These are phyloP conservation scores for Hyaloperonospora brassicae DNA, from an alignment of 352 stramenopile genomes.

Conservation along the genomic window DNA sequence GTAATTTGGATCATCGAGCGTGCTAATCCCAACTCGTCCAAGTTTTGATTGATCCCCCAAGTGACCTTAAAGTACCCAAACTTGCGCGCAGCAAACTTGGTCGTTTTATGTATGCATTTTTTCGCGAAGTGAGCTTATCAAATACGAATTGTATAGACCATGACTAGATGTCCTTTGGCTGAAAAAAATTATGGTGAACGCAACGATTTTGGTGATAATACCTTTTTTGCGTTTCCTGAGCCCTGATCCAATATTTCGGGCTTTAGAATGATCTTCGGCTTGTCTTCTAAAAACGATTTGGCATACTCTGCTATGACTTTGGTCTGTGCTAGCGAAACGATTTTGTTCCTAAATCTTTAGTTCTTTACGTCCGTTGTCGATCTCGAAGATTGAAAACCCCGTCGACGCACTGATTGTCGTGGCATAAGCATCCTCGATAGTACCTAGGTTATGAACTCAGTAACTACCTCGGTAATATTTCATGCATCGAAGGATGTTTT, in stretches of 20 bases:
- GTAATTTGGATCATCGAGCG: background rate
- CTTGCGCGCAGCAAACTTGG: background rate
- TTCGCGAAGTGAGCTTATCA: background rate
- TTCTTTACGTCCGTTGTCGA: background rate
- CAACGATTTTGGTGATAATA: background rate
- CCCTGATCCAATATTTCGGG: background rate
- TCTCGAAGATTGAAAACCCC: background rate
- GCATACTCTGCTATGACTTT: background rate
- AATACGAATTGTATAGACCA: background rate
- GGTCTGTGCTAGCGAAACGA: background rate
- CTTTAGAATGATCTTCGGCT: background rate
- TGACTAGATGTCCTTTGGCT: background rate
- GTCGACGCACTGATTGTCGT: slow-evolving; percentile 1
- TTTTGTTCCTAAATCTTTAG: background rate
- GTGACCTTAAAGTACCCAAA: background rate
- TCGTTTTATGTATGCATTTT: background rate
- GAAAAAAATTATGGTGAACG: background rate
- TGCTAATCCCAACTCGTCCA: background rate
- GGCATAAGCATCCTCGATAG: slow-evolving; percentile 8
- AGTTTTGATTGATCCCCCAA: background rate
- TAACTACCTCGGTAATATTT: slow-evolving; percentile 1
- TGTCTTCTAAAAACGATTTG: background rate
- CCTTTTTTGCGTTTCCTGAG: background rate
- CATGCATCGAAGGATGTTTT: slow-evolving; percentile 9
- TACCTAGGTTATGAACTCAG: slow-evolving; percentile 4